Conservation (phyloP, 2,329 filamentous ascomycete species). For the Tympanopsis confertula region DNA sequence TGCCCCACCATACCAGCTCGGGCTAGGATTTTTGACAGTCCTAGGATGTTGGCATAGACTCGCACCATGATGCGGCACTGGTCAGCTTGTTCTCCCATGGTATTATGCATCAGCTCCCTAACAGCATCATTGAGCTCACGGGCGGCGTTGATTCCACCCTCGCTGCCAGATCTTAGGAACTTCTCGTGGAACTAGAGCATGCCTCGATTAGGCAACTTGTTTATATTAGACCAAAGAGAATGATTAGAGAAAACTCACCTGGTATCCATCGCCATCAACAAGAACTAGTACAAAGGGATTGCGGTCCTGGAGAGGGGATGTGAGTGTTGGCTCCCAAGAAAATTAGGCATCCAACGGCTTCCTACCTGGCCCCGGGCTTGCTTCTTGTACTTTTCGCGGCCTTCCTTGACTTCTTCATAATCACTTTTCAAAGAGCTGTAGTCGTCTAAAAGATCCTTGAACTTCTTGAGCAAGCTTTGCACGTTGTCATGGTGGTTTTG, state of each 20-base stretch:
- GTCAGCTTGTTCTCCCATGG: slow-evolving; percentile 30
- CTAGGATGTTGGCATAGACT: slow-evolving; percentile 42
- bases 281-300: slow-evolving; percentile 49
- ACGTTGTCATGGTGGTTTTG: slow-evolving; percentile 16
- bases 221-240: not conserved
- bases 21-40: slow-evolving; percentile 35
- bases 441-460: slow-evolving; percentile 32
- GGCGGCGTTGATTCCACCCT: slow-evolving; percentile 44
- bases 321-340: slow-evolving; percentile 2
- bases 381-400: slow-evolving; percentile 41
- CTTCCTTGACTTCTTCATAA: slow-evolving; percentile 42
- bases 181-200: slow-evolving; percentile 36
- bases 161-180: slow-evolving; percentile 30
- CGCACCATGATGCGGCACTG: slow-evolving; percentile 41
- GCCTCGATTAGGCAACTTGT: no score
- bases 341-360: no score
- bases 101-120: slow-evolving; percentile 26
- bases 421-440: slow-evolving; percentile 44
- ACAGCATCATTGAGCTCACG: slow-evolving; percentile 37
- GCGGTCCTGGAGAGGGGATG: slow-evolving; percentile 21
- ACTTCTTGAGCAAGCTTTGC: slow-evolving; percentile 21
- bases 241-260: slow-evolving; percentile 11
- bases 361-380: slow-evolving; percentile 30
- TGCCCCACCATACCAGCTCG: slow-evolving; percentile 34
- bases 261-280: slow-evolving; percentile 50